phyloP scores from a whole-genome alignment of 176 grass and related monocot species.

The Avena atlantica region DNA sequence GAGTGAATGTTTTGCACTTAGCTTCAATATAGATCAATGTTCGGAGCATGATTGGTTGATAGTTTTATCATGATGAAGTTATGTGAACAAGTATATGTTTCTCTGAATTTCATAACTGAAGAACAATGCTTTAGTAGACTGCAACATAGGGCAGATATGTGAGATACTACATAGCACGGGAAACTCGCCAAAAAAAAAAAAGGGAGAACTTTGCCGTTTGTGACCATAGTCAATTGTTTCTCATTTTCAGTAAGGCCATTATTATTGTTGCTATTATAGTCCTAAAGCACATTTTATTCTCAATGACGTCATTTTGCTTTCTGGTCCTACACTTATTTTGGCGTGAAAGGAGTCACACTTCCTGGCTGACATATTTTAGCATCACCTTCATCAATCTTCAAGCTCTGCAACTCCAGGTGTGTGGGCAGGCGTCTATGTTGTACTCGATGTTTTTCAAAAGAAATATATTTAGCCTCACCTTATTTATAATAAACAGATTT shows the following conservation, averaged over 20 bases:
- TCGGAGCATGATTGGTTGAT: not conserved
- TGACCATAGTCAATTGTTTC: not conserved
- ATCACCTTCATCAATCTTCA: not conserved
- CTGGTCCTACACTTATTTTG: not conserved
- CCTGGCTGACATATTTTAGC: not conserved
- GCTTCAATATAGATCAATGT: slow-evolving; percentile 8
- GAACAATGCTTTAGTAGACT: not conserved
- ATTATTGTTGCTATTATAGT: slow-evolving; percentile 9
- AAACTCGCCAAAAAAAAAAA: not conserved
- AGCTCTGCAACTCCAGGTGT: not conserved
- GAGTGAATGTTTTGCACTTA: not conserved
- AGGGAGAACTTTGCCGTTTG: not conserved
- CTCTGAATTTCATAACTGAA: slow-evolving; percentile 17
- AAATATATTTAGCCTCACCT: not conserved
- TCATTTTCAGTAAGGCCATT: not conserved
- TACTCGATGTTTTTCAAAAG: not conserved
- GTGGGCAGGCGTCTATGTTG: not conserved
- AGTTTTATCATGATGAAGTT: slow-evolving; percentile 7
- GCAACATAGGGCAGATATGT: not conserved
- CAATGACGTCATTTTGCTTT: not conserved
- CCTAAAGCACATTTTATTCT: slow-evolving; percentile 9
- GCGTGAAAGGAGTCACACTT: not conserved
- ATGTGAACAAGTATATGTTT: not conserved
- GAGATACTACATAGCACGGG: not conserved
- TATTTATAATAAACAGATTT: not conserved